Conservation (phyloP, 2,329 filamentous ascomycete genomes). For the Xylaria digitata region DNA sequence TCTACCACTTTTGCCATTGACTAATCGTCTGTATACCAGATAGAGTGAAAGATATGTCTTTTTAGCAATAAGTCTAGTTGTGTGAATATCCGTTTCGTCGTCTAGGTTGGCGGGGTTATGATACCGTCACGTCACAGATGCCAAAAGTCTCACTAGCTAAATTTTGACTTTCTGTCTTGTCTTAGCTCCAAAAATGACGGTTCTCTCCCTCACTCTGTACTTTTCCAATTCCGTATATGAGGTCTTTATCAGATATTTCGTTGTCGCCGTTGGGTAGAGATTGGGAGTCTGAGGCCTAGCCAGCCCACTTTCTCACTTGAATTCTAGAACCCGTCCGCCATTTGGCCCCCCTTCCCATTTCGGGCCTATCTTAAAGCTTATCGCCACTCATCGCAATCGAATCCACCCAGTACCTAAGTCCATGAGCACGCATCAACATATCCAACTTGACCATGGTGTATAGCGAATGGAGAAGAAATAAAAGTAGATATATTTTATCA, state of each 20-base stretch:
- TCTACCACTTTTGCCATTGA: slow-evolving; percentile 21
- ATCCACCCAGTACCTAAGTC: neutral
- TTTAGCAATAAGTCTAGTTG: neutral
- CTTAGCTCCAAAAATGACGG: neutral
- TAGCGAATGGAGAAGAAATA: neutral
- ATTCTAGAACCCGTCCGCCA: slow-evolving; percentile 9
- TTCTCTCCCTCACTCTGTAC: no score
- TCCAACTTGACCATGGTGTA: neutral
- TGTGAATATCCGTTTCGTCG: neutral
- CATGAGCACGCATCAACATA: neutral
- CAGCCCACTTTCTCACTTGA: slow-evolving; percentile 1
- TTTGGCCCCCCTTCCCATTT: slow-evolving; percentile 6
- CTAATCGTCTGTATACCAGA: neutral
- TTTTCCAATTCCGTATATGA: neutral
- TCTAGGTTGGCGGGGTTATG: neutral
- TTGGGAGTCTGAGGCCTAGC: slow-evolving; percentile 2
- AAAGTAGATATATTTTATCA: neutral
- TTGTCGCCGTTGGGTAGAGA: slow-evolving; percentile 6
- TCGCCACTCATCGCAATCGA: neutral
- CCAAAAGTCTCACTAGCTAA: neutral
- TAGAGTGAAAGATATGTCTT: neutral
- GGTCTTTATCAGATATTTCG: neutral
- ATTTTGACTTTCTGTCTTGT: neutral
- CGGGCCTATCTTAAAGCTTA: slow-evolving; percentile 6
- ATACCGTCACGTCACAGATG: neutral